Conservation (phyloP, 2,329 filamentous ascomycete genomes). For the Hymenoscyphus linearis region DNA sequence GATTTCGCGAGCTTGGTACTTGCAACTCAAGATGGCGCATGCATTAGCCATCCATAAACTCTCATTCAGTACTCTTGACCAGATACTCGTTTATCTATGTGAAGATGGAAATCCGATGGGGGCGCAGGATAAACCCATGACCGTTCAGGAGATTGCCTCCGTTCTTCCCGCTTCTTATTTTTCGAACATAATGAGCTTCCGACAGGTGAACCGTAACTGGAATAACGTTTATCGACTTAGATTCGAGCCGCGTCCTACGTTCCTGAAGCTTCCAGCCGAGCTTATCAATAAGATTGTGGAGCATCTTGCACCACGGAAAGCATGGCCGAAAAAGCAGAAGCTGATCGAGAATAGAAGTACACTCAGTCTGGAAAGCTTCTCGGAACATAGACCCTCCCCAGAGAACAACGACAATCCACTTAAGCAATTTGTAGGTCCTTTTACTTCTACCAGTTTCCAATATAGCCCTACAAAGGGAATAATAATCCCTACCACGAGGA, state of each 20-base stretch:
- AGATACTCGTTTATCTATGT: slow-evolving; percentile 7
- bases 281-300: slow-evolving; percentile 15
- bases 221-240: slow-evolving; percentile 8
- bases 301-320: slow-evolving; percentile 38
- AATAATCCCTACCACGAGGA: not conserved
- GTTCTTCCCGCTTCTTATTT: not conserved
- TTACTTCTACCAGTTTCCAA: not conserved
- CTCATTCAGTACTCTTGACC: slow-evolving; percentile 10
- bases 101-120: not conserved
- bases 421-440: slow-evolving; percentile 1
- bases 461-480: not conserved
- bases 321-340: slow-evolving; percentile 25
- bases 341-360: slow-evolving; percentile 30
- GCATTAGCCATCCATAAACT: not conserved
- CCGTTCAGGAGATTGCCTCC: not conserved
- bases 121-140: not conserved
- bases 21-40: not conserved
- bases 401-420: slow-evolving; percentile 1
- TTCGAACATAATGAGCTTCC: slow-evolving; percentile 7
- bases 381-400: not conserved
- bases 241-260: not conserved
- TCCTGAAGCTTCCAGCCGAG: slow-evolving; percentile 9
- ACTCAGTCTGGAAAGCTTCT: slow-evolving; percentile 12
- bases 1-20: not conserved
- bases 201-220: slow-evolving; percentile 8